Base-by-base conservation (phyloP, 768 basidiomycete genomes). In the Pisolithus tinctorius region DNA sequence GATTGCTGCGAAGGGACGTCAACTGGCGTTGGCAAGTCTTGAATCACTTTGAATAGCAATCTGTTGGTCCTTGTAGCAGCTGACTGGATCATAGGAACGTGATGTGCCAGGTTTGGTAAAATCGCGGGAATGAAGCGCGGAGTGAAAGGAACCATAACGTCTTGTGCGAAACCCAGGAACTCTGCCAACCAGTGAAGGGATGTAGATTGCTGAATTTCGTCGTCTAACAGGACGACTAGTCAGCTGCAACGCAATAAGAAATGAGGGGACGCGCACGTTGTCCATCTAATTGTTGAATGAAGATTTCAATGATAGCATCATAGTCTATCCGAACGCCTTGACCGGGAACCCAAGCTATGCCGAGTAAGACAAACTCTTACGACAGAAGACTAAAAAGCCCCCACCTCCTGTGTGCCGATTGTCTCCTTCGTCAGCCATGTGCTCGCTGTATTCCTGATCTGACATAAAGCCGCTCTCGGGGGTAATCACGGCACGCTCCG, bases 241-340 rank as follows among this genome's bases (percentile, higher is more conserved):
- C 6, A 46, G 29, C 17, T 55, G 13, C 47, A 26, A 45, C 31
- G 20, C 31, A 38, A 47, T 55, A 34, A 31, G 16, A 54, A 34
- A 45, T 45, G 29, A 50, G 34, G 45, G 29, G 31, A 30, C 27
- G 76, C 85, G 68, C 56, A 93, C 93, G 92, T 62, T 90, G 88
- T 37, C 77, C 76, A 50, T 88, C 84, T 30, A 97, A 71, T 60
- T 98, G 93, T 57, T 83, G 79, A 9, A 98, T 83, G 42, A 99
- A 71, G 56, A 95, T 98, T 62, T 97, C 93, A 36, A 97, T 83
- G 47, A 99, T 91, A 3, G 93, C 85, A 14, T 84, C 80, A 63
- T 93, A 93, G 65, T 98, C 88, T 53, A 99, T 84, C 50, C 76
- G 79, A 10, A 98, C 93, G 0, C 93, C 94, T 71, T 97, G 92